These are phyloP conservation scores for Neurospora discreta DNA, from an alignment of 495 filamentous ascomycete species.

Conservation along the genomic window DNA sequence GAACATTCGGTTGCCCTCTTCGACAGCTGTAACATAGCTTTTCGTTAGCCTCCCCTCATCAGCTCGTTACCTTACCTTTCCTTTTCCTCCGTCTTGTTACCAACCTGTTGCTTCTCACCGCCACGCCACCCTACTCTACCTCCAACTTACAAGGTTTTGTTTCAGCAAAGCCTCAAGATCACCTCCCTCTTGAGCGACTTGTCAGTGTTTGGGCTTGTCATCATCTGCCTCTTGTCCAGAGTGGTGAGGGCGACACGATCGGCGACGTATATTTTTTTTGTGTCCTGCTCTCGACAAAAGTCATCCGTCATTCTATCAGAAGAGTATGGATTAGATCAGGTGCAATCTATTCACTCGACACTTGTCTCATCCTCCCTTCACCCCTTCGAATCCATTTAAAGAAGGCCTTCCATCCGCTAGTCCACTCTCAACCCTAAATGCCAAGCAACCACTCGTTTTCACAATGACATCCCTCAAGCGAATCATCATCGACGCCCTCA, in stretches of 20 bases:
- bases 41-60: not conserved
- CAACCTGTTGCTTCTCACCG: not conserved
- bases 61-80: not conserved
- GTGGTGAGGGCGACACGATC: not conserved
- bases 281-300: not conserved
- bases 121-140: not conserved
- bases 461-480: slow-evolving; percentile 36
- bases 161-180: not conserved
- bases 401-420: slow-evolving; percentile 1
- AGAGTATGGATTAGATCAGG: not conserved
- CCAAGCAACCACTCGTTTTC: slow-evolving; percentile 35
- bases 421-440: slow-evolving; percentile 15
- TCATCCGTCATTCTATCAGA: not conserved
- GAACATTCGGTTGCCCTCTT: not conserved
- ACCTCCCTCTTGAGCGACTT: not conserved
- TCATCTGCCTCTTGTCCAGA: not conserved
- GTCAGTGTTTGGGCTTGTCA: not conserved
- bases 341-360: not conserved
- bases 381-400: slow-evolving; percentile 16
- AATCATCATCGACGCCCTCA: slow-evolving; percentile 30
- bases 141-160: not conserved
- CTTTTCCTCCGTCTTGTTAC: not conserved
- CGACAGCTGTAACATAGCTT: not conserved
- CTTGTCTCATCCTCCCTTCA: not conserved
- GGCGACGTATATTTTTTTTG: not conserved